Evolutionary conservation across 768 basidiomycete genomes (phyloP).

Genomic region (Cystobasidium tubakii): DNA sequence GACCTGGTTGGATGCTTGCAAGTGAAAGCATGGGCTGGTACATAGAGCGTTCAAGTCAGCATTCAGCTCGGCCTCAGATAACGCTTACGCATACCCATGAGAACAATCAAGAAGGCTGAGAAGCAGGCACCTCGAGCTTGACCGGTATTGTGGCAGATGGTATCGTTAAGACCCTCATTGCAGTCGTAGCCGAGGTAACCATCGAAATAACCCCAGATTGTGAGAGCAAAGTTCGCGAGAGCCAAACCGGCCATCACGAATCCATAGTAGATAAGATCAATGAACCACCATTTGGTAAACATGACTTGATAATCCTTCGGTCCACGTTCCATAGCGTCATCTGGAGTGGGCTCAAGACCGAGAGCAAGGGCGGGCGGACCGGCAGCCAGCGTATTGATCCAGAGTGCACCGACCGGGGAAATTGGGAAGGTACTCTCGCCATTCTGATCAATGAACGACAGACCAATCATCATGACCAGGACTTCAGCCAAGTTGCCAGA

Average conservation of each 20-base stretch:
- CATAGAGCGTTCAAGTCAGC: slow-evolving; percentile 35
- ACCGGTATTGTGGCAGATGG: slow-evolving; percentile 48
- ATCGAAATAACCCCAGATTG: slow-evolving; percentile 37
- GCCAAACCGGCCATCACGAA: slow-evolving; percentile 47
- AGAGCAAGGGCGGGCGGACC: slow-evolving; percentile 51
- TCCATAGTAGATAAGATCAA: slow-evolving; percentile 50
- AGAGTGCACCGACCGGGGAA: slow-evolving; percentile 49
- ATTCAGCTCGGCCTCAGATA: neutral
- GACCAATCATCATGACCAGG: slow-evolving; percentile 54
- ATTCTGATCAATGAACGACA: slow-evolving; percentile 57
- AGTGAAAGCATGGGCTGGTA: slow-evolving; percentile 45
- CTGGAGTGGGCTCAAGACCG: slow-evolving; percentile 50
- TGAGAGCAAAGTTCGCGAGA: slow-evolving; percentile 50
- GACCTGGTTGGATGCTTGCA: slow-evolving; percentile 49
- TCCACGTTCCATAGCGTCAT: slow-evolving; percentile 48
- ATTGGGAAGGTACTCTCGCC: slow-evolving; percentile 58
- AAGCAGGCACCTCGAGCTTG: slow-evolving; percentile 50
- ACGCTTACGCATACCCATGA: slow-evolving; percentile 39
- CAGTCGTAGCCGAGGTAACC: slow-evolving; percentile 48
- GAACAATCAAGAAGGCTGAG: slow-evolving; percentile 49
- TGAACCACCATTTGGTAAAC: slow-evolving; percentile 49
- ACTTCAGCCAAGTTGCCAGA: slow-evolving; percentile 41
- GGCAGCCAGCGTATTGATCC: slow-evolving; percentile 52
- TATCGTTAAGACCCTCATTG: slow-evolving; percentile 46
- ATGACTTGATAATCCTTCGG: slow-evolving; percentile 46